A percentile compares a stretch with the other conserved stretches of the same genome.
Evolutionary conservation across 1,139 yeast genomes (phyloP).

Genomic region (Wickerhamiella infanticola): DNA sequence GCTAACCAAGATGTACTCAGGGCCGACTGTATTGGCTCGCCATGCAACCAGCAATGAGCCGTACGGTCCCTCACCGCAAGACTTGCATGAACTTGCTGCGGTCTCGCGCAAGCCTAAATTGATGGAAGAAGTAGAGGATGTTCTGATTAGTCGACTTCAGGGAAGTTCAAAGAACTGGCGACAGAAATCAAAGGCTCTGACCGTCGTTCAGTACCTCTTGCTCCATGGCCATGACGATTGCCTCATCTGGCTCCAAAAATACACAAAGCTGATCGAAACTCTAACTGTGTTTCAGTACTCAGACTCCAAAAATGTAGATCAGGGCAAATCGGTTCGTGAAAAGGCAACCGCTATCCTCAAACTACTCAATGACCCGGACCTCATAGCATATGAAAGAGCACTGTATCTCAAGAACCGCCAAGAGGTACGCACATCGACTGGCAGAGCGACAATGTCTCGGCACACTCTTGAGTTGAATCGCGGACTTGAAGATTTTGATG

Average conservation of each 20-base stretch:
- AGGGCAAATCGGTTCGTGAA: conserved; percentile 17
- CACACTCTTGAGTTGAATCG: conserved; percentile 14
- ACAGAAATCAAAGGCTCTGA: conserved; percentile 14
- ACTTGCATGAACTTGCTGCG: conserved; percentile 11
- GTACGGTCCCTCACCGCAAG: conserved; percentile 14
- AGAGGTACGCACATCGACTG: conserved; percentile 19
- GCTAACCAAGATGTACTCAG: conserved; percentile 8
- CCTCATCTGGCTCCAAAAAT: conserved; percentile 74
- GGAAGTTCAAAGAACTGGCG: conserved; percentile 15
- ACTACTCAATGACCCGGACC: conserved; percentile 19
- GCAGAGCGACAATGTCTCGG: conserved; percentile 16
- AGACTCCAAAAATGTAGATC: conserved; percentile 20
- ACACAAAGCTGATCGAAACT: conserved; percentile 63
- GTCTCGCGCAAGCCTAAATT: conserved; percentile 10
- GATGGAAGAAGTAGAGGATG: conserved; percentile 8
- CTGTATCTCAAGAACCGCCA: conserved; percentile 20
- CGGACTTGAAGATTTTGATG: not conserved
- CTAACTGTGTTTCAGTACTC: conserved; percentile 33
- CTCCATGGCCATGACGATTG: conserved; percentile 79
- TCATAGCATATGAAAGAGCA: conserved; percentile 19
- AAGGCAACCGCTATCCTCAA: conserved; percentile 20
- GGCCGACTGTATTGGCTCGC: conserved; percentile 13
- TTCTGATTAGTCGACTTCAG: conserved; percentile 11
- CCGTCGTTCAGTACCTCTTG: conserved; percentile 72
- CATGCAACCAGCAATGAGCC: conserved; percentile 13